phyloP scores from a whole-genome alignment of 768 basidiomycete genomes.

The Tremella fuciformis region DNA sequence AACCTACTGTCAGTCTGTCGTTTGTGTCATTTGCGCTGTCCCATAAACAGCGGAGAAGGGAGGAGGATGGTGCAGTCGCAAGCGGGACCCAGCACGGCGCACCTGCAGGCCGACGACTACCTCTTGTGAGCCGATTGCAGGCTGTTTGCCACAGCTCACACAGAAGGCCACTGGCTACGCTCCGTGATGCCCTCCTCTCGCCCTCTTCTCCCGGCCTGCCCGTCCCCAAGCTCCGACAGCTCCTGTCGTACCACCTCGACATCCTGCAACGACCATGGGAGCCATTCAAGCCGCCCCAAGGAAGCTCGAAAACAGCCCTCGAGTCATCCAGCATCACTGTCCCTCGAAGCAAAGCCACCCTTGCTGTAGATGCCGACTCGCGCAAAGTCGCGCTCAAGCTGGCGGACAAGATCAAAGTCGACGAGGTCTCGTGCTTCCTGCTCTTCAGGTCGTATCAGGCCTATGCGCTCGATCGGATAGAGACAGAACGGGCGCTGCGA shows the following conservation, averaged over 20 bases:
- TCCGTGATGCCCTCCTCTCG: constrained; percentile 35
- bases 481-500: constrained; percentile 49
- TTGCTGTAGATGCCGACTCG: constrained; percentile 67
- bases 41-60: no score
- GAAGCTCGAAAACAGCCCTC: constrained; percentile 65
- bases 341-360: constrained; percentile 60
- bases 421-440: constrained; percentile 73
- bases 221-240: constrained; percentile 24
- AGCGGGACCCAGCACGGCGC: no score
- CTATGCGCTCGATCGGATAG: constrained; percentile 57
- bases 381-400: constrained; percentile 70
- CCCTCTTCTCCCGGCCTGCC: constrained; percentile 18
- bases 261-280: constrained; percentile 39
- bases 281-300: constrained; percentile 69
- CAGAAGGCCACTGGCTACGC: constrained; percentile 32
- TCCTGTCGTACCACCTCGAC: constrained; percentile 26
- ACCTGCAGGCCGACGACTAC: no score
- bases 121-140: no score
- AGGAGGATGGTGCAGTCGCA: no score
- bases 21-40: no score
- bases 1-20: no score
- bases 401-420: constrained; percentile 69
- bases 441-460: constrained; percentile 70
- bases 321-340: constrained; percentile 68
- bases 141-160: no score